These are phyloP conservation scores for Rhizopogon vulgaris DNA, from an alignment of 768 basidiomycete genomes.

Conservation along the genomic window DNA sequence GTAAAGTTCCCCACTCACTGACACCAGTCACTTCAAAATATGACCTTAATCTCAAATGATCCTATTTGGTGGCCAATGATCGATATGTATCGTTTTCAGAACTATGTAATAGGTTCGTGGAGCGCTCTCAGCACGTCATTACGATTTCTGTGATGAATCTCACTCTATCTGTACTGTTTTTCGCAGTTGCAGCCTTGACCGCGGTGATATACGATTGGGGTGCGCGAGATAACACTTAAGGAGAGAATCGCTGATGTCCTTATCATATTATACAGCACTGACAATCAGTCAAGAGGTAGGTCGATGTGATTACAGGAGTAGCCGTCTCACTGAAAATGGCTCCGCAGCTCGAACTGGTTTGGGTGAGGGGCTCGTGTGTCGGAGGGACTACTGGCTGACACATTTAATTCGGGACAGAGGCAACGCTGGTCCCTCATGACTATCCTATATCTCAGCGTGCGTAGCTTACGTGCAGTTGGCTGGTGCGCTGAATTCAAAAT, in stretches of 20 bases:
- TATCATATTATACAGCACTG: neutral
- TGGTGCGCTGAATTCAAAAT: neutral
- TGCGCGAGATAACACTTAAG: neutral
- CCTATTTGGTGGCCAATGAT: no score
- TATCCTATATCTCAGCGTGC: neutral
- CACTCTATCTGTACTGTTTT: no score
- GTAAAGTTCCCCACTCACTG: no score
- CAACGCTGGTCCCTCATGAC: neutral
- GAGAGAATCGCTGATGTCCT: neutral
- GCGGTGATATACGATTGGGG: neutral
- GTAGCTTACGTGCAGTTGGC: neutral
- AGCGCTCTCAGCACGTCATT: no score
- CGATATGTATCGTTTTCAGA: no score
- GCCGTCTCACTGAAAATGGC: neutral
- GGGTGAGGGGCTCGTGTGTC: neutral
- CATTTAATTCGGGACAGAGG: neutral
- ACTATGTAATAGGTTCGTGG: no score
- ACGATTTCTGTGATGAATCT: no score
- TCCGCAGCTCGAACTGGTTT: neutral
- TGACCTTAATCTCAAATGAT: no score
- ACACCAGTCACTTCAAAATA: no score
- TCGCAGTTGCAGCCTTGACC: no score
- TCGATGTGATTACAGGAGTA: neutral
- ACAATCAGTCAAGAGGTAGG: neutral
- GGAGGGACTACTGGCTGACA: neutral